Percentiles rank a stretch among this genome's conserved stretches.
Conservation (phyloP, 208 protist species). For the Trypanosoma scelopori region DNA sequence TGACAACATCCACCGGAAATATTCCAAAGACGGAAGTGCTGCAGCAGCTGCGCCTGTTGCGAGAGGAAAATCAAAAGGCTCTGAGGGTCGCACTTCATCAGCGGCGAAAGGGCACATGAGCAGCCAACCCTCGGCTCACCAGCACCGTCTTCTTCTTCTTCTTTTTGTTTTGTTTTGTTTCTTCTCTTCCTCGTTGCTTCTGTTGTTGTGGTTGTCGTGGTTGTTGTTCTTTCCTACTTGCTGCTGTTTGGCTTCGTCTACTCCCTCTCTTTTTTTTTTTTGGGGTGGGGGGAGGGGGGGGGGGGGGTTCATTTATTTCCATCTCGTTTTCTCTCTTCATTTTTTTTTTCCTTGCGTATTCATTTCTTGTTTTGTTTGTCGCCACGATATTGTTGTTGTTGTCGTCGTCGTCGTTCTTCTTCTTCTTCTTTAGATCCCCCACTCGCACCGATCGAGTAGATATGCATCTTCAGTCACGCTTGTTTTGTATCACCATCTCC, state of each 20-base stretch:
- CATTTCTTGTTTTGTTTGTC: constrained; percentile 1
- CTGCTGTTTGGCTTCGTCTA: too few relatives aligned
- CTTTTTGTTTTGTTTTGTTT: background rate
- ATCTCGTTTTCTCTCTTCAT: too few relatives aligned
- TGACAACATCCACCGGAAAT: background rate
- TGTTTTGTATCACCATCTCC: background rate
- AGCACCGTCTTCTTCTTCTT: constrained; percentile 4
- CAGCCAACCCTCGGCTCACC: background rate
- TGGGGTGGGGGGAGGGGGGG: too few relatives aligned
- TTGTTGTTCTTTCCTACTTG: too few relatives aligned
- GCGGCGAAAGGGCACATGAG: constrained; percentile 19
- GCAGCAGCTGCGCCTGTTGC: constrained; percentile 48
- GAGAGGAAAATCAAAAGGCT: constrained; percentile 58
- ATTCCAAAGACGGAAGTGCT: constrained; percentile 34
- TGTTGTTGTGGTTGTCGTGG: too few relatives aligned
- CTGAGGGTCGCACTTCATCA: constrained; percentile 42
- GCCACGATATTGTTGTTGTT: too few relatives aligned
- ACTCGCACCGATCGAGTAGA: constrained; percentile 15
- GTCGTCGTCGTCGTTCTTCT: background rate
- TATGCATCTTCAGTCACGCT: constrained; percentile 5
- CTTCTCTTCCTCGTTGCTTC: too few relatives aligned
- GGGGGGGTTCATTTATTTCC: too few relatives aligned
- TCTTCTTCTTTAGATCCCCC: too few relatives aligned
- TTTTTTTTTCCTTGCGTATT: background rate
- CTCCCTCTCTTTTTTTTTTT: too few relatives aligned